Conservation (phyloP, 352 stramenopile species). For the Globisporangium perplexum region DNA sequence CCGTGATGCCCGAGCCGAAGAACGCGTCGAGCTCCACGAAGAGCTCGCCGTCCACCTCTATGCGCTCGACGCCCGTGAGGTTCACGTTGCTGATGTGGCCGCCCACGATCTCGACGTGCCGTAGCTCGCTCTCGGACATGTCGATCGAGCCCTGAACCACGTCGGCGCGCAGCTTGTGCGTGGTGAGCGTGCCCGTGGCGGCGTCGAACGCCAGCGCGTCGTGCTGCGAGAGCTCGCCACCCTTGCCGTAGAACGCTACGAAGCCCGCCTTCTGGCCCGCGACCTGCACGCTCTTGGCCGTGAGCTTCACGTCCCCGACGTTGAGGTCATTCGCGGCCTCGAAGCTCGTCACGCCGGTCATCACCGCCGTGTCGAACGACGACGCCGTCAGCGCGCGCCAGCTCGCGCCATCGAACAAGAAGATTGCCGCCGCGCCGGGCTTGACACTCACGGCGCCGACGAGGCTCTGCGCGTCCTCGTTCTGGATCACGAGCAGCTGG, state of each 20-base stretch:
- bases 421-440: slow-evolving; percentile 46
- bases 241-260: slow-evolving; percentile 68
- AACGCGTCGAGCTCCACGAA: slow-evolving; percentile 81
- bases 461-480: slow-evolving; percentile 56
- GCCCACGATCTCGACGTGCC: slow-evolving; percentile 61
- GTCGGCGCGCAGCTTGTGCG: slow-evolving; percentile 38
- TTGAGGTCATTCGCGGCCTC: slow-evolving; percentile 67
- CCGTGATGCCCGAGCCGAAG: slow-evolving; percentile 78
- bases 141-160: slow-evolving; percentile 70
- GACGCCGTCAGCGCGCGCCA: slow-evolving; percentile 68
- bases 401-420: slow-evolving; percentile 51
- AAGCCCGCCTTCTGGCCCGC: slow-evolving; percentile 40
- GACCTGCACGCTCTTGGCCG: slow-evolving; percentile 57
- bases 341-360: slow-evolving; percentile 53
- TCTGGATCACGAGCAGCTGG: slow-evolving; percentile 72
- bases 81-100: slow-evolving; percentile 77
- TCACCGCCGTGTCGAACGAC: slow-evolving; percentile 53
- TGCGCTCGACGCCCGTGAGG: slow-evolving; percentile 58
- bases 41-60: slow-evolving; percentile 75
- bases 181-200: slow-evolving; percentile 25
- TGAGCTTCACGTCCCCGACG: slow-evolving; percentile 66
- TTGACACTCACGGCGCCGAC: slow-evolving; percentile 44
- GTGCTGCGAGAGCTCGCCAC: slow-evolving; percentile 54
- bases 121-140: slow-evolving; percentile 66
- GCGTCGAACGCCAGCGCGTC: slow-evolving; percentile 61